A percentile compares a stretch with the other conserved stretches of the same genome.
phyloP scores from a whole-genome alignment of 768 basidiomycete genomes.

The Naganishia randhawae region DNA sequence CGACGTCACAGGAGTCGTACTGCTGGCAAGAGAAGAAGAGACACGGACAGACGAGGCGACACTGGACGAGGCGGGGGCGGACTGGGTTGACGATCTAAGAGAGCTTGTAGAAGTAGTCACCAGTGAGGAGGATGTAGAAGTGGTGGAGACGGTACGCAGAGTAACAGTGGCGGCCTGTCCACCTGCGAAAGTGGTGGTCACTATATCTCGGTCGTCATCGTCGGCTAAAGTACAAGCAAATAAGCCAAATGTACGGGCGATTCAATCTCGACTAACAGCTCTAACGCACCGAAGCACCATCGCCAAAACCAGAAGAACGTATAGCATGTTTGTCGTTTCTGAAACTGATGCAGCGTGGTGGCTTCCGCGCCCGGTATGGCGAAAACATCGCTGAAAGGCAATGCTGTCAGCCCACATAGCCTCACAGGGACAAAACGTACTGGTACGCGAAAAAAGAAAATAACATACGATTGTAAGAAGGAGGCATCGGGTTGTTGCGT shows the following conservation, averaged over 20 bases:
- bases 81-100: neutral
- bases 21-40: neutral
- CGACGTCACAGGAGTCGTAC: no score
- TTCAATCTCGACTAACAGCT: neutral
- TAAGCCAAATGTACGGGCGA: neutral
- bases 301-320: slow-evolving; percentile 14
- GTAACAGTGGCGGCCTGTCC: slow-evolving; percentile 1
- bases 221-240: neutral
- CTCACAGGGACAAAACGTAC: neutral
- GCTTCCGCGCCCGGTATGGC: neutral
- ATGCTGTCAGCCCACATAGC: no score
- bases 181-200: neutral
- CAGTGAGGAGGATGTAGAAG: neutral
- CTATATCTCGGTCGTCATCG: slow-evolving; percentile 1
- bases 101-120: neutral
- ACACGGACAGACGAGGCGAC: neutral
- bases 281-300: slow-evolving; percentile 10
- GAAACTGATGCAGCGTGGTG: slow-evolving; percentile 1
- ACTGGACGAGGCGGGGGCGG: neutral
- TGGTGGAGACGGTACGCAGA: neutral
- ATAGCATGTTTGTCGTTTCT: slow-evolving; percentile 9
- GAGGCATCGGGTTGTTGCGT: neutral
- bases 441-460: neutral
- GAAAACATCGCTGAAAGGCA: neutral
- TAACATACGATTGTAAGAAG: neutral